These are phyloP conservation scores for Friedmanniomyces simplex DNA, from an alignment of 495 filamentous ascomycete species.

Conservation along the genomic window DNA sequence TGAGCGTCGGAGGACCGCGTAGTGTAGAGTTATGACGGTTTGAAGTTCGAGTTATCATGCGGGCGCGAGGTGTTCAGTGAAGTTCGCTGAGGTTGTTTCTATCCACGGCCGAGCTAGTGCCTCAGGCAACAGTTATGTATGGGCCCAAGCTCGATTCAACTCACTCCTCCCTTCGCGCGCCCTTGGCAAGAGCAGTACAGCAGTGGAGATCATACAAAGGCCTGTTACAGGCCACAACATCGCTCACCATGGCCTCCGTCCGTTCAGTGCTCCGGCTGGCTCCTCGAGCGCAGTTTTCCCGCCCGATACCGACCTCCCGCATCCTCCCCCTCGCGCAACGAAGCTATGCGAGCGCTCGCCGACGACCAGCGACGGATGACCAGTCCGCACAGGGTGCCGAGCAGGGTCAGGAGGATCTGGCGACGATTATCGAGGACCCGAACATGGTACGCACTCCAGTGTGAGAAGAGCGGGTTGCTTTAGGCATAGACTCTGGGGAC, in stretches of 20 bases:
- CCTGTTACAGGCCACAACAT: neutral
- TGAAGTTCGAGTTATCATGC: neutral
- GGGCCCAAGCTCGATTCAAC: too few species aligned
- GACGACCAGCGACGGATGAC: conserved; percentile 32
- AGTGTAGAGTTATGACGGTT: neutral
- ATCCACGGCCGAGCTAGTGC: neutral
- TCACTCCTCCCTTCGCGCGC: too few species aligned
- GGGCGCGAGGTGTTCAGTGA: neutral
- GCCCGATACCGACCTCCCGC: conserved; percentile 10
- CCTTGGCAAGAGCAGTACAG: too few species aligned
- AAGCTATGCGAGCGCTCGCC: conserved; percentile 8
- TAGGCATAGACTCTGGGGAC: too few species aligned
- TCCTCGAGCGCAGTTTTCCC: conserved; percentile 22
- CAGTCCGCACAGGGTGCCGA: conserved; percentile 16
- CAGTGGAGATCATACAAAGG: too few species aligned
- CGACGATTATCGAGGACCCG: conserved; percentile 59
- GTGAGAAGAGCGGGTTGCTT: neutral
- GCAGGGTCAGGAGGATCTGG: conserved; percentile 28
- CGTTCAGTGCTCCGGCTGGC: conserved; percentile 29
- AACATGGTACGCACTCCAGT: conserved; percentile 47
- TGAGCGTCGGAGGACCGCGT: neutral
- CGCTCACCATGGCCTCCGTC: conserved; percentile 13
- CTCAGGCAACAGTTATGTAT: too few species aligned
- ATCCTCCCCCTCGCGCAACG: conserved; percentile 19
- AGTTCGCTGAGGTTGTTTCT: neutral